A percentile compares a stretch with the other conserved stretches of the same genome.
Conservation (phyloP, 345 rosid species). For the Ceriops zippeliana region DNA sequence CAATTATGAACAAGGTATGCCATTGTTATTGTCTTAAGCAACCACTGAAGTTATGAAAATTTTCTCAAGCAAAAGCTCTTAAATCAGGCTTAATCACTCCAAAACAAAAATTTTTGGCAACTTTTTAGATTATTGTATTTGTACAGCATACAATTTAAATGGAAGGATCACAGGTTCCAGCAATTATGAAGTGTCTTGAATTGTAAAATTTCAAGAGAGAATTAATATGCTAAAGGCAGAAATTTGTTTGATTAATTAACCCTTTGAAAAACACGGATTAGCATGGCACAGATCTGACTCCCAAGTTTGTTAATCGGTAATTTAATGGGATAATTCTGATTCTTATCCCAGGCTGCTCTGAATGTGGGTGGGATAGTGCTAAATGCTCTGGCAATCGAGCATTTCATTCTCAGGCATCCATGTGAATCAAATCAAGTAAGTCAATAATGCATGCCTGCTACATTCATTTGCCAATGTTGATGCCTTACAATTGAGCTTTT, state of each 20-base stretch:
- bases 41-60: not conserved
- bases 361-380: conserved; percentile 91
- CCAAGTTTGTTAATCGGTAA: not conserved
- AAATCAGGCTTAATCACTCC: too few relatives aligned
- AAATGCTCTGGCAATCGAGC: conserved; percentile 83
- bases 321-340: not conserved
- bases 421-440: conserved; percentile 61
- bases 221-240: too few relatives aligned
- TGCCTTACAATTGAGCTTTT: too few relatives aligned
- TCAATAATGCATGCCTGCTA: not conserved
- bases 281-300: not conserved
- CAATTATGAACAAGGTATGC: conserved; percentile 80
- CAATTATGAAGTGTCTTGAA: too few relatives aligned
- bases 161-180: too few relatives aligned
- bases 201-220: too few relatives aligned
- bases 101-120: too few relatives aligned
- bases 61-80: not conserved
- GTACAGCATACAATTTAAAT: too few relatives aligned
- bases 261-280: not conserved
- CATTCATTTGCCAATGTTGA: not conserved
- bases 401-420: conserved; percentile 86
- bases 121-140: too few relatives aligned
- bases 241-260: too few relatives aligned
- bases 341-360: conserved; percentile 53
- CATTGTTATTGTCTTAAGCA: not conserved